phyloP scores from a whole-genome alignment of 345 rosid genomes.

The Crucihimalaya himalaica region DNA sequence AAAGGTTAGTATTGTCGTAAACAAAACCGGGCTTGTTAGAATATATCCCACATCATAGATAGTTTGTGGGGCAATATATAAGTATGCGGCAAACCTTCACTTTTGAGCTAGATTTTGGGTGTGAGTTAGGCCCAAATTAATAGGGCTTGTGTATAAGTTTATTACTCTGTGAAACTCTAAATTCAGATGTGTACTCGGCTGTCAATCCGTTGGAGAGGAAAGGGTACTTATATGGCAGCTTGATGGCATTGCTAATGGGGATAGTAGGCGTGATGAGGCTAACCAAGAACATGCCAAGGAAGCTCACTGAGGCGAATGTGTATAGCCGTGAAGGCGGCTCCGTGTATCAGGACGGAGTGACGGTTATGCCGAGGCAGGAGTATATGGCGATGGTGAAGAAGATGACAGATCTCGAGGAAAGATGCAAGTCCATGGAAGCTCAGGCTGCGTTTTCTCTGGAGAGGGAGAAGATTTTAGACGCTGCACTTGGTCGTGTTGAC shows the following conservation, averaged over 20 bases:
- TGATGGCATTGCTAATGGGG: constrained; percentile 66
- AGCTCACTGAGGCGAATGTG: constrained; percentile 51
- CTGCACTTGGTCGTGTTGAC: constrained; percentile 58
- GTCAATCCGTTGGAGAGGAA: constrained; percentile 26
- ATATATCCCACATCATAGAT: no score
- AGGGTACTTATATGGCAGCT: constrained; percentile 44
- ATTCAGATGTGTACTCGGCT: constrained; percentile 24
- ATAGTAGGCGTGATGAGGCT: constrained; percentile 61
- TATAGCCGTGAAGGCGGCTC: constrained; percentile 42
- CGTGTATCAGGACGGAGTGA: constrained; percentile 43
- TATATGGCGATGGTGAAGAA: constrained; percentile 66
- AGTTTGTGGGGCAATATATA: no score
- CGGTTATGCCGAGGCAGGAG: constrained; percentile 49
- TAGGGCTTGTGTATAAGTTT: neutral
- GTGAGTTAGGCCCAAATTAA: no score
- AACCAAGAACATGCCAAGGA: constrained; percentile 60
- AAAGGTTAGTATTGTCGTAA: constrained; percentile 26
- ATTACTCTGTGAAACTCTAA: neutral
- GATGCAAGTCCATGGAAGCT: constrained; percentile 43
- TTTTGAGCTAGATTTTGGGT: no score
- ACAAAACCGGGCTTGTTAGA: neutral
- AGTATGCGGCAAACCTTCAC: no score
- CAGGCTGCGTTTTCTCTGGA: constrained; percentile 54
- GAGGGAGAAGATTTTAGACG: constrained; percentile 67
- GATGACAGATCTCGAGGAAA: constrained; percentile 74